Evolutionary conservation across 78 protist genomes (phyloP).

Genomic region (Tieghemostelium lacteum): DNA sequence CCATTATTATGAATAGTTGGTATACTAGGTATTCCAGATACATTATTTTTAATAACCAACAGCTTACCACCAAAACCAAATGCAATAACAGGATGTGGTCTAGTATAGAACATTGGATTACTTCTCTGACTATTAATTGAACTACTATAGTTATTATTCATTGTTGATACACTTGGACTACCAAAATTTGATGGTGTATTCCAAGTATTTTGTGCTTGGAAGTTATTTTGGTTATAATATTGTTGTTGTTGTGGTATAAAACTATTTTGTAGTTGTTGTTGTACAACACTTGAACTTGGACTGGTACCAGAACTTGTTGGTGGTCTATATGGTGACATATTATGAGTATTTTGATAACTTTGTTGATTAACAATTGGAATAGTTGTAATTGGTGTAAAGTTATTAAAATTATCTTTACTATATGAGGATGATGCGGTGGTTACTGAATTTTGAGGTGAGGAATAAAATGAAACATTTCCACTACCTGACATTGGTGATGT

Average conservation of each 20-base stretch:
- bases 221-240: neutral
- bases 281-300: neutral
- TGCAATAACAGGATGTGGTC: conserved; percentile 76
- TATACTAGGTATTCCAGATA: neutral
- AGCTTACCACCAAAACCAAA: conserved; percentile 81
- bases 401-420: neutral
- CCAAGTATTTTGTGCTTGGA: neutral
- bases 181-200: neutral
- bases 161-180: neutral
- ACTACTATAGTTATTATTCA: conserved; percentile 7
- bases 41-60: conserved; percentile 6
- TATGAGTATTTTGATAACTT: neutral
- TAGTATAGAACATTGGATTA: conserved; percentile 6
- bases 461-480: conserved; percentile 15
- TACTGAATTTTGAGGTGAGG: neutral
- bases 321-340: neutral
- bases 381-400: neutral
- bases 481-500: neutral
- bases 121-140: conserved; percentile 22
- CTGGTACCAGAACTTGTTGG: neutral
- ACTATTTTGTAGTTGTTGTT: neutral
- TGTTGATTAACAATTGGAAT: neutral
- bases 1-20: neutral
- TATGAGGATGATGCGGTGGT: neutral
- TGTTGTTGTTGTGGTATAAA: neutral